Percentiles rank a stretch among this genome's conserved stretches.
These are phyloP conservation scores for Leishmania guyanensis DNA, from an alignment of 208 protist species.

Conservation along the genomic window DNA sequence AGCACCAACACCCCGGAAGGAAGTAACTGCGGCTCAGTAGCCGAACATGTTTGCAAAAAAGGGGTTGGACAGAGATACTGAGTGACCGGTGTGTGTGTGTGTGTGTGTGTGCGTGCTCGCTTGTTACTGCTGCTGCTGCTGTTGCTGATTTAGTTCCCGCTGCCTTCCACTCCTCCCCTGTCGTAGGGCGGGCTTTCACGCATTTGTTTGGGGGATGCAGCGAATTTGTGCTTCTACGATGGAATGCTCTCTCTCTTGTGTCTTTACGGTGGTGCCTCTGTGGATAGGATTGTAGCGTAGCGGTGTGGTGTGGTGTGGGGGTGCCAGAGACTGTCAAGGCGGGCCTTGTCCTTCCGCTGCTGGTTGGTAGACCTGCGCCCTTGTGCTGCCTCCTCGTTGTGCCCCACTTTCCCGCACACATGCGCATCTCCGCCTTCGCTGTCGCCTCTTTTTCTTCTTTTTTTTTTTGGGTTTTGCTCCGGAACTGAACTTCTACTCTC, in stretches of 20 bases:
- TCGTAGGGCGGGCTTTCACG: neutral
- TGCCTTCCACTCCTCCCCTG: neutral
- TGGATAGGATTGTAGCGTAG: neutral
- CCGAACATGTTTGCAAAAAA: neutral
- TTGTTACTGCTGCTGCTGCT: neutral
- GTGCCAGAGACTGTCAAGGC: neutral
- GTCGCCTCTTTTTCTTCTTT: neutral
- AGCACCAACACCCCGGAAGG: neutral
- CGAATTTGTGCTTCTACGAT: neutral
- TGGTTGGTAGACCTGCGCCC: neutral
- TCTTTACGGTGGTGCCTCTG: neutral
- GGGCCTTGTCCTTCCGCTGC: neutral
- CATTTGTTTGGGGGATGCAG: neutral
- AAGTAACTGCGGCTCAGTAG: neutral
- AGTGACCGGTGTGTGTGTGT: neutral
- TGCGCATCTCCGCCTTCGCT: neutral
- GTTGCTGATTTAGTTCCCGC: neutral
- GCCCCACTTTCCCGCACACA: neutral
- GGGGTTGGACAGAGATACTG: neutral
- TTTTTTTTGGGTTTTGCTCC: neutral
- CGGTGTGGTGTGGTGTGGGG: no score
- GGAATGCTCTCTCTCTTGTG: neutral
- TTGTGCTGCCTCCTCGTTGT: neutral
- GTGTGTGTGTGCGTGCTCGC: neutral
- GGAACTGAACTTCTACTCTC: neutral